A percentile compares a stretch with the other conserved stretches of the same genome.
These are phyloP conservation scores for Aspergillus avenaceus DNA, from an alignment of 495 filamentous ascomycete genomes.

Conservation along the genomic window DNA sequence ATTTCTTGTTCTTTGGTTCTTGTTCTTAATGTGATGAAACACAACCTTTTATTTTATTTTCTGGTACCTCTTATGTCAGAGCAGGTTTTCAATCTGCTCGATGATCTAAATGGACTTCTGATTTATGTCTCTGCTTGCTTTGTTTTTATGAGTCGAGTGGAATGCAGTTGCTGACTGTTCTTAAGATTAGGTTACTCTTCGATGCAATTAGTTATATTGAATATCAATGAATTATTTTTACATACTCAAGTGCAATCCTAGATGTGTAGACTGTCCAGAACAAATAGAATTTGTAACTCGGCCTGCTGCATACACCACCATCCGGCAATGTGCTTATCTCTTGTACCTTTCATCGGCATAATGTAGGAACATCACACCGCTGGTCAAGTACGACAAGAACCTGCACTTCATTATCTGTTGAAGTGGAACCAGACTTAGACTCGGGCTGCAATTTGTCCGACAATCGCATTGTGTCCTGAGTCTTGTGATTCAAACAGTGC, in stretches of 20 bases:
- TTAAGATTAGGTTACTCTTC: slow-evolving; percentile 5
- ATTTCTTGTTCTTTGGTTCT: neutral
- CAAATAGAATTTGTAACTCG: no score
- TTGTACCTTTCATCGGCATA: no score
- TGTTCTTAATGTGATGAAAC: slow-evolving; percentile 42
- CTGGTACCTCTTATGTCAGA: slow-evolving; percentile 66
- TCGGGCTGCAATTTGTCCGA: neutral
- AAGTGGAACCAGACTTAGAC: neutral
- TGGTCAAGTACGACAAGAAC: neutral
- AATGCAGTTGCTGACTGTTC: slow-evolving; percentile 9
- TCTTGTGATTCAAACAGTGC: no score
- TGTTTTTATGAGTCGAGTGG: slow-evolving; percentile 4
- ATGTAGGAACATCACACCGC: slow-evolving; percentile 11
- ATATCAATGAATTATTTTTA: neutral
- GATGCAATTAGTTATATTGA: neutral
- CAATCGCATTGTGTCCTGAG: neutral
- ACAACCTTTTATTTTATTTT: slow-evolving; percentile 45
- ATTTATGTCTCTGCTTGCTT: slow-evolving; percentile 20
- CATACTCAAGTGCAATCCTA: no score
- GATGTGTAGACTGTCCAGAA: no score
- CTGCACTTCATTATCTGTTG: neutral
- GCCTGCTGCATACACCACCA: no score
- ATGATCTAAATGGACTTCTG: slow-evolving; percentile 65
- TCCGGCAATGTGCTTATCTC: neutral
- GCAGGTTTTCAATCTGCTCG: slow-evolving; percentile 37